phyloP scores from a whole-genome alignment of 192 early-diverging fungal species.

The Fimicolochytrium jonesii region DNA sequence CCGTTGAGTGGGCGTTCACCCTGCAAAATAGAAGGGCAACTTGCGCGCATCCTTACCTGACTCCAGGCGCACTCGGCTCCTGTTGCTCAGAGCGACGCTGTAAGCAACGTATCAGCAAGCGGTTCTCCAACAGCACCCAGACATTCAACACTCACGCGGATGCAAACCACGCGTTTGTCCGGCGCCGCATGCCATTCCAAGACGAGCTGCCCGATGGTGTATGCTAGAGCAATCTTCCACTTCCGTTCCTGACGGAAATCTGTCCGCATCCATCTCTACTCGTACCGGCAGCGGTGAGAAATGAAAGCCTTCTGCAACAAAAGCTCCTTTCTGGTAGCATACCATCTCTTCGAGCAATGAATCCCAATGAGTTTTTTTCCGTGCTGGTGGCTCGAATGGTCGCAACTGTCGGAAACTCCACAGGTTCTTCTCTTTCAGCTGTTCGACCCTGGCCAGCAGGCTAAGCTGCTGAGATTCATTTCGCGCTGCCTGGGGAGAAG shows the following conservation, averaged over 20 bases:
- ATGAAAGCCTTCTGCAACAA: not conserved
- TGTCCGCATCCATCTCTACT: constrained; percentile 68
- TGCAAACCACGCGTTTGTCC: constrained; percentile 65
- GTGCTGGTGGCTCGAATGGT: constrained; percentile 50
- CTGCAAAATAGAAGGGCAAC: no score
- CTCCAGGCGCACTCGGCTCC: constrained; percentile 14
- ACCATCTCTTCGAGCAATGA: constrained; percentile 76
- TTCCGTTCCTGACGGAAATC: constrained; percentile 79
- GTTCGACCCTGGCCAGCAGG: constrained; percentile 63
- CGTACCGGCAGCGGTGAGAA: not conserved
- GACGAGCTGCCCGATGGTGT: constrained; percentile 55
- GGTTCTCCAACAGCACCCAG: no score
- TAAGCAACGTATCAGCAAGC: no score
- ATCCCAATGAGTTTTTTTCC: constrained; percentile 71
- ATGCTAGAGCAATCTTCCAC: constrained; percentile 77
- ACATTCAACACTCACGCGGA: no score
- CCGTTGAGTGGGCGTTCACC: no score
- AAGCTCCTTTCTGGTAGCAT: not conserved
- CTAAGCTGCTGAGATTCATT: constrained; percentile 68
- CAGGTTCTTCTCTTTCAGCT: constrained; percentile 59
- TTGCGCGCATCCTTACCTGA: not conserved
- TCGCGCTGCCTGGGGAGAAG: constrained; percentile 53
- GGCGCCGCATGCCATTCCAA: constrained; percentile 70
- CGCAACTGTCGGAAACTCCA: constrained; percentile 77
- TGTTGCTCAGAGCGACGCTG: constrained; percentile 23